Evolutionary conservation across 306 rosid genomes (phyloP).

Genomic region (Fagus sylvatica): DNA sequence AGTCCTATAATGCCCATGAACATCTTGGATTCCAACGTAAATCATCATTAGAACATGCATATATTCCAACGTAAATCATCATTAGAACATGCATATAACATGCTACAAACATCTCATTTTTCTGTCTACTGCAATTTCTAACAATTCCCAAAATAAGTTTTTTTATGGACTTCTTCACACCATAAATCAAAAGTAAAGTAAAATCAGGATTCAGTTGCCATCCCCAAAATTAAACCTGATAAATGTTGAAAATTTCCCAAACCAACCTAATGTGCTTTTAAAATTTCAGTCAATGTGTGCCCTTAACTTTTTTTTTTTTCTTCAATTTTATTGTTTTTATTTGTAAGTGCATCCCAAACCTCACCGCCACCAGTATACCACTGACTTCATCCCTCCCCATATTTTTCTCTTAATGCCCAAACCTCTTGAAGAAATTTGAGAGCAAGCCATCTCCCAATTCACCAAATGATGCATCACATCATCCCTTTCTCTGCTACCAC

Average conservation of each 20-base stretch:
- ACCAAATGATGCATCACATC: too few species aligned
- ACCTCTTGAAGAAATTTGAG: too few species aligned
- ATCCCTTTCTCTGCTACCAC: too few species aligned
- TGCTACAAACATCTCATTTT: not conserved
- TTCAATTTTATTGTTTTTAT: too few species aligned
- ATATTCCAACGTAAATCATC: too few species aligned
- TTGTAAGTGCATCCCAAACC: too few species aligned
- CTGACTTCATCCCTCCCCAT: not conserved
- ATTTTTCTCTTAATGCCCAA: not conserved
- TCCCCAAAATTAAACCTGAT: not conserved
- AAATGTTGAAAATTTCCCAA: not conserved
- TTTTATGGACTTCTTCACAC: not conserved
- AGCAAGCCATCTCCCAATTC: too few species aligned
- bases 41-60: too few species aligned
- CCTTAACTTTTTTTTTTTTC: too few species aligned
- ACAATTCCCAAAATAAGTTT: not conserved
- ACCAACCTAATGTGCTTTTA: not conserved
- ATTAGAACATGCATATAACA: too few species aligned
- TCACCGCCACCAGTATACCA: not conserved
- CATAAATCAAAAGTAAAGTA: not conserved
- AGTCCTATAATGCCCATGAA: not conserved
- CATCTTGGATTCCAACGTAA: not conserved
- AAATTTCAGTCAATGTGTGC: too few species aligned
- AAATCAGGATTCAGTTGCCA: not conserved
- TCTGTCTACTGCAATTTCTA: not conserved